Evolutionary conservation across 108 stramenopile species (phyloP).

Genomic region (Epithemia pelagica): DNA sequence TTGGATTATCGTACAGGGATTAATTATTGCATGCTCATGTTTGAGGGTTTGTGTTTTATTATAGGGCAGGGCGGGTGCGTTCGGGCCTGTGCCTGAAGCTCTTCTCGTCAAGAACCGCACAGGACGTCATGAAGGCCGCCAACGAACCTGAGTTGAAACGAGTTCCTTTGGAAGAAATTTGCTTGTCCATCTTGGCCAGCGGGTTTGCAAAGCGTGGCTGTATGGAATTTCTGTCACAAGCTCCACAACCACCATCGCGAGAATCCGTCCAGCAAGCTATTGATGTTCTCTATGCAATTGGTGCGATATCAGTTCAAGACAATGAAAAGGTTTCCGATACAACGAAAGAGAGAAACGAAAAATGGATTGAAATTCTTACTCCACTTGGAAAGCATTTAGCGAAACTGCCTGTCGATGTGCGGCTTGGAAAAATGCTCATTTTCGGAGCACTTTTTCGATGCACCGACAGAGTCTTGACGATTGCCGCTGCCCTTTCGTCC

Average conservation of each 20-base stretch:
- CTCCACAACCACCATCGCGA: slow-evolving; percentile 88
- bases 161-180: slow-evolving; percentile 85
- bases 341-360: background rate
- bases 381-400: slow-evolving; percentile 86
- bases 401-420: slow-evolving; percentile 83
- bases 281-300: slow-evolving; percentile 54
- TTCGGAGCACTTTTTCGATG: slow-evolving; percentile 64
- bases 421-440: slow-evolving; percentile 85
- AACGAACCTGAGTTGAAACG: slow-evolving; percentile 86
- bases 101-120: slow-evolving; percentile 57
- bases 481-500: slow-evolving; percentile 68
- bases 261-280: slow-evolving; percentile 65
- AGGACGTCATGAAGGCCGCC: slow-evolving; percentile 45
- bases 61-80: slow-evolving; percentile 87
- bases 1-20: background rate
- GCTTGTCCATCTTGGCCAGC: slow-evolving; percentile 60
- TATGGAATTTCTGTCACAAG: slow-evolving; percentile 70
- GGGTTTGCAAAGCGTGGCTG: slow-evolving; percentile 27
- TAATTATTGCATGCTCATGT: background rate
- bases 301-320: slow-evolving; percentile 40
- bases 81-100: slow-evolving; percentile 86
- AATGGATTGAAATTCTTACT: slow-evolving; percentile 54
- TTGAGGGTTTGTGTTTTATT: too few relatives aligned
- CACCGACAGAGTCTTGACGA: slow-evolving; percentile 72
- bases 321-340: background rate